phyloP scores from a whole-genome alignment of 805 yeast genomes.

The Tetrapisispora fleetii region DNA sequence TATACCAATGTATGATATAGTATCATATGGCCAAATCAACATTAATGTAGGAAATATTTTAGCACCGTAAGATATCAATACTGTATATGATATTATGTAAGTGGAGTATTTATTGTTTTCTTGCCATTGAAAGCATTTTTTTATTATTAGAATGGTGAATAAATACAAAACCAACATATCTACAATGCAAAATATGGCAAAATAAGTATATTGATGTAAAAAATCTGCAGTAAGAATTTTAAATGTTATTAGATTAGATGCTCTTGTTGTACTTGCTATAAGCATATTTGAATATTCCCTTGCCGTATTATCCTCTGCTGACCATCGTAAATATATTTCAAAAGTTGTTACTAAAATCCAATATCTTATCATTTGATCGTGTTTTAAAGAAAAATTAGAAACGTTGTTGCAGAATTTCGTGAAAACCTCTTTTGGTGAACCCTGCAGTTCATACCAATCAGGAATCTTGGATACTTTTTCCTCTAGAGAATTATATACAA shows the following conservation, averaged over 20 bases:
- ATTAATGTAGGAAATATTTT: constrained; percentile 83
- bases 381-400: constrained; percentile 12
- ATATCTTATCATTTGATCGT: constrained; percentile 35
- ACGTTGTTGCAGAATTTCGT: constrained; percentile 5
- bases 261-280: too few relatives aligned
- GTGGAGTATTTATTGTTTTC: constrained; percentile 11
- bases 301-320: constrained; percentile 51
- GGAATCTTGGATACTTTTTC: constrained; percentile 10
- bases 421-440: neutral
- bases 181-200: constrained; percentile 41
- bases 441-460: constrained; percentile 6
- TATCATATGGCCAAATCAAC: constrained; percentile 95
- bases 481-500: constrained; percentile 60
- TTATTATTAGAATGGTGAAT: constrained; percentile 27
- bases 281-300: neutral
- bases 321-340: constrained; percentile 90
- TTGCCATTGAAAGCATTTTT: constrained; percentile 24
- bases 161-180: constrained; percentile 36
- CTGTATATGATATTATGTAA: constrained; percentile 46
- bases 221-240: constrained; percentile 30
- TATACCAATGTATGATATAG: constrained; percentile 50
- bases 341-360: constrained; percentile 59
- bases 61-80: constrained; percentile 67
- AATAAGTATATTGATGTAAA: constrained; percentile 44
- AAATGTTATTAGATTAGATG: constrained; percentile 18